Base-by-base conservation (phyloP, 129 eudicot species). In the Artemisia argyi region DNA sequence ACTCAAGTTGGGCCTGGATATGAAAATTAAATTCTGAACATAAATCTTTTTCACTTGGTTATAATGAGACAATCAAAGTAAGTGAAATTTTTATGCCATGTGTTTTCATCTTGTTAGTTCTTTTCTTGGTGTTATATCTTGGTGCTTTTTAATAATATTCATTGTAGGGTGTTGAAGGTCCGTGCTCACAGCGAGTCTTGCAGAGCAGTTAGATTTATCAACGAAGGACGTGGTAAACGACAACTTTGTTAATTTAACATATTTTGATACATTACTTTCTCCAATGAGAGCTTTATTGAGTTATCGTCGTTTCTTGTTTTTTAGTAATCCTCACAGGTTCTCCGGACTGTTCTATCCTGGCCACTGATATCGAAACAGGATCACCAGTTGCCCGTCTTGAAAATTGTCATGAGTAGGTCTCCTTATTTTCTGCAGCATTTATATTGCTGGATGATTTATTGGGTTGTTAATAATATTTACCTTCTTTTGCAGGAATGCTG, bases 321-420 rank as follows among this genome's bases (percentile, higher is more conserved):
- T 65, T 51, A 93, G 98, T 88, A 52, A 84, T 93, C 73, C 81
- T 93, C 64, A 85, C 92, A 47, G 98, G 97, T 5, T 93, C 98
- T 60, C 92, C 98, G 44, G 98, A 93, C 81, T 87, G 84, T 71
- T 89, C 98, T 7, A 83, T 93, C 69, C 77, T 87, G 65, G 96
- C 92, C 39, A 93, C 96, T 64, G 98, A 93, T 82, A 68, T 84
- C 39, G 97, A 93, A 84, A 89, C 98, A 15, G 98, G 98, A 47
- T 51, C 92, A 51, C 81, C 80, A 24, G 68, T 90, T 81, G 85
- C 85, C 22, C 95, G 93, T 19, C 86, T 93, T 53, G 97, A 87
- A 66, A 72, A 83, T 61, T 76, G 88, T 66, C 98, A 93, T 65
- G 87, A 85, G 98, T 93, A 76, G 62, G 98, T 79, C 49, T 54